Percentiles rank a stretch among this genome's conserved stretches.
phyloP scores from a whole-genome alignment of 331 rosid species.

The Acacia concinna region DNA sequence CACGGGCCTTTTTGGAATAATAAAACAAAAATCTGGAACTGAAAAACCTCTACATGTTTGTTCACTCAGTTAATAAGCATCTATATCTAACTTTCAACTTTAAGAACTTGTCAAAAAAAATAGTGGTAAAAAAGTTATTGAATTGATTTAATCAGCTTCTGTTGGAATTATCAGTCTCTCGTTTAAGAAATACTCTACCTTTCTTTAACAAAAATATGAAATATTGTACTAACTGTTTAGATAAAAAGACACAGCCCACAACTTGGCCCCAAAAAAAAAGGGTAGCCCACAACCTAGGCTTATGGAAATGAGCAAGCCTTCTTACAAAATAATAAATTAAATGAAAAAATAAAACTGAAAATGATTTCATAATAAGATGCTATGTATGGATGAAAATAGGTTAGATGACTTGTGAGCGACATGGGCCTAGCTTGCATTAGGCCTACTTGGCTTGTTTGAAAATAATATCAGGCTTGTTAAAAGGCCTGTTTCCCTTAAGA shows the following conservation, averaged over 20 bases:
- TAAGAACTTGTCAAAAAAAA: neutral
- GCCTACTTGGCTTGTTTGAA: no score
- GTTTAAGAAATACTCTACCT: neutral
- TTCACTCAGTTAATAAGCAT: neutral
- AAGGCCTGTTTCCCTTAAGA: no score
- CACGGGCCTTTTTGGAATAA: neutral
- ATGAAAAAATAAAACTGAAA: neutral
- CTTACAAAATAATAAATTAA: neutral
- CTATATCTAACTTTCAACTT: neutral
- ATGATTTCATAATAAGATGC: neutral
- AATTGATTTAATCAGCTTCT: neutral
- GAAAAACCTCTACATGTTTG: neutral
- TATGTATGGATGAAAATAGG: no score
- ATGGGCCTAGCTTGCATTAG: no score
- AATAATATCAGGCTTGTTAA: no score
- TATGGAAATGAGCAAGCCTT: neutral
- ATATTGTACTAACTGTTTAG: no score
- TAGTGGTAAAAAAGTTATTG: neutral
- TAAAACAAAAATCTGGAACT: neutral
- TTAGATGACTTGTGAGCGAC: no score
- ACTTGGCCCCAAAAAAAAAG: no score
- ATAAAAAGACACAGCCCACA: no score
- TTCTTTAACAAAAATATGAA: no score
- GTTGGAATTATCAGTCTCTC: neutral
- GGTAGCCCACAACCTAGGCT: no score